phyloP scores from a whole-genome alignment of 495 filamentous ascomycete species.

The Talaromyces adpressus region DNA sequence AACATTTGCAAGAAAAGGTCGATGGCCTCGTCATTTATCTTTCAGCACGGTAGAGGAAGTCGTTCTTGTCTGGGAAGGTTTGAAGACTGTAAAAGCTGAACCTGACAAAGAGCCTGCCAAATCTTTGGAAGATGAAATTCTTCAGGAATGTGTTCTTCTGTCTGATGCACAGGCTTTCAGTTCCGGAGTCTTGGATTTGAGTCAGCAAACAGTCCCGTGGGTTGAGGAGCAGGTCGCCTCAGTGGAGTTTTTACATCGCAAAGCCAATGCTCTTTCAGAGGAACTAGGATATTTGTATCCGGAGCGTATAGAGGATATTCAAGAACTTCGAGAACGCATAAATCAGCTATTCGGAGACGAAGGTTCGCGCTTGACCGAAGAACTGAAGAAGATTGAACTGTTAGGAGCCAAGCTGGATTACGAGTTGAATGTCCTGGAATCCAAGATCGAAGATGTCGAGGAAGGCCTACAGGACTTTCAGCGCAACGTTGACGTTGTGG shows the following conservation, averaged over 20 bases:
- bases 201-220: conserved; percentile 52
- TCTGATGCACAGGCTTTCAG: conserved; percentile 56
- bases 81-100: conserved; percentile 31
- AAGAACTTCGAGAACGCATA: conserved; percentile 54
- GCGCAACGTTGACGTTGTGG: conserved; percentile 70
- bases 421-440: conserved; percentile 73
- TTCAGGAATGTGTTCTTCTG: conserved; percentile 42
- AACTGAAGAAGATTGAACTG: conserved; percentile 73
- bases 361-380: conserved; percentile 59
- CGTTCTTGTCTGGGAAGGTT: conserved; percentile 60
- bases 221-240: conserved; percentile 53
- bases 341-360: conserved; percentile 63
- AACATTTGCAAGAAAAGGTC: conserved; percentile 42
- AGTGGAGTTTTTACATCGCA: conserved; percentile 56
- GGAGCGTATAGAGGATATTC: conserved; percentile 57
- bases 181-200: conserved; percentile 41
- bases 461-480: conserved; percentile 75
- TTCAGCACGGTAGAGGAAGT: conserved; percentile 88
- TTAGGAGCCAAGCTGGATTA: conserved; percentile 89
- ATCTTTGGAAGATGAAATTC: conserved; percentile 35
- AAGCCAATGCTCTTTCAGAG: conserved; percentile 51
- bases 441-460: conserved; percentile 84
- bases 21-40: conserved; percentile 75
- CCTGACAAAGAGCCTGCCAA: conserved; percentile 15
- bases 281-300: conserved; percentile 62